Conservation (phyloP, 108 stramenopile species). For the Cyclotella atomus region DNA sequence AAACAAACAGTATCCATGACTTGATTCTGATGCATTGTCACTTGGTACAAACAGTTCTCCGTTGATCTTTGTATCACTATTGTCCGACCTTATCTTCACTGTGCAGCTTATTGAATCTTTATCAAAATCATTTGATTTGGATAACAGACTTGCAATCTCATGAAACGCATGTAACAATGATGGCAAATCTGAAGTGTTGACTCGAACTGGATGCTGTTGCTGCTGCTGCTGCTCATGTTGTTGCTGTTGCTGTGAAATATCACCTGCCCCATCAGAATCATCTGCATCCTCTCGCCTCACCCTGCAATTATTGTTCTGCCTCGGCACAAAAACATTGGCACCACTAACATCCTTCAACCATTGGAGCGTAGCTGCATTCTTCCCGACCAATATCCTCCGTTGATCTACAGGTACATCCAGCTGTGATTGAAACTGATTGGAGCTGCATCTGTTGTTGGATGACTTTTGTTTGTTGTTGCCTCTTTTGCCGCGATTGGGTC, state of each 20-base stretch:
- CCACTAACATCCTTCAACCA: conserved; percentile 27
- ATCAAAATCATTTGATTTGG: conserved; percentile 10
- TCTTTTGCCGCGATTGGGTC: conserved; percentile 16
- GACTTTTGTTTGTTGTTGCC: conserved; percentile 9
- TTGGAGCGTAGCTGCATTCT: conserved; percentile 21
- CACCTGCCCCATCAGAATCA: no score
- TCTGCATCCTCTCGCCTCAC: no score
- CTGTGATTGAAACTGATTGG: conserved; percentile 7
- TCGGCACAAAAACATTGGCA: conserved; percentile 33
- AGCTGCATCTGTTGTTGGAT: neutral
- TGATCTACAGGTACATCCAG: conserved; percentile 25
- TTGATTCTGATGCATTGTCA: neutral
- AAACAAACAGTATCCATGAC: neutral
- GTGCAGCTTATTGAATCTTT: conserved; percentile 11
- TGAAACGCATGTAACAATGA: conserved; percentile 28
- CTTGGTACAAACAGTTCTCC: neutral
- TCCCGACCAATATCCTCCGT: conserved; percentile 25
- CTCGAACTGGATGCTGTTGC: conserved; percentile 33
- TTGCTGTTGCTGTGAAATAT: no score
- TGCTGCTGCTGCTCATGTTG: no score
- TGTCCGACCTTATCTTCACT: conserved; percentile 24
- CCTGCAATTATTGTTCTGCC: conserved; percentile 4
- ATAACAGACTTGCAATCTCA: conserved; percentile 28
- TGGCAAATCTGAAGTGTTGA: conserved; percentile 21
- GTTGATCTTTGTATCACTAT: neutral